Percentiles rank a stretch among this genome's conserved stretches.
phyloP scores from a whole-genome alignment of 2,329 filamentous ascomycete genomes.

The Penicillium fuscoglaucum region DNA sequence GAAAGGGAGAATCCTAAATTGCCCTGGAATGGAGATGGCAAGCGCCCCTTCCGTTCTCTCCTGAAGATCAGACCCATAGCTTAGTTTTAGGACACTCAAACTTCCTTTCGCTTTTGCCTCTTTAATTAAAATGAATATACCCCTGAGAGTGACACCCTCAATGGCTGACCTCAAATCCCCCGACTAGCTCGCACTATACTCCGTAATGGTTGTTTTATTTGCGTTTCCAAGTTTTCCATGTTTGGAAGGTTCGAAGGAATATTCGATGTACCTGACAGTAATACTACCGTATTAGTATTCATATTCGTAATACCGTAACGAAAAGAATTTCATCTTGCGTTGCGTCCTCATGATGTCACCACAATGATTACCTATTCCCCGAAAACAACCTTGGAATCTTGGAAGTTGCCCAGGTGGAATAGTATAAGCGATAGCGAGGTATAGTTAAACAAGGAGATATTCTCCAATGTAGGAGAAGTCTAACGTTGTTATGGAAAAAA shows the following conservation, averaged over 20 bases:
- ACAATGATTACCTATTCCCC: neutral
- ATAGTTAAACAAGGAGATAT: neutral
- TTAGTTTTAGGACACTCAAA: neutral
- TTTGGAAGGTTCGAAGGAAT: neutral
- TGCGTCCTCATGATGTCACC: constrained; percentile 29
- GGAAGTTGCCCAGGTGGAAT: neutral
- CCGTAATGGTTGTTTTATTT: neutral
- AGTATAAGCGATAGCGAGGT: neutral
- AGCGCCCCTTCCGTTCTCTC: constrained; percentile 25
- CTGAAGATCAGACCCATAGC: constrained; percentile 28
- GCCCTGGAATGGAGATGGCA: constrained; percentile 18
- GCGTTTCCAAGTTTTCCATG: neutral
- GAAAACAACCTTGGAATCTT: neutral
- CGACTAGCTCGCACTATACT: neutral
- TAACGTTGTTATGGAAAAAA: neutral
- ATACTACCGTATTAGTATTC: neutral
- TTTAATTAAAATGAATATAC: constrained; percentile 2
- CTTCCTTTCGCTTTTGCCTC: neutral
- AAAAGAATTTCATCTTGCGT: neutral
- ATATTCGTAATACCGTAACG: constrained; percentile 1
- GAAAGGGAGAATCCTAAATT: constrained; percentile 5
- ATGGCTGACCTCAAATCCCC: constrained; percentile 8
- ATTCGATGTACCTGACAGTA: neutral
- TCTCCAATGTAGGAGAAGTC: neutral
- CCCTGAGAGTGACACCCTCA: constrained; percentile 1